Percentiles rank a stretch among this genome's conserved stretches.
Evolutionary conservation across 2,329 filamentous ascomycete genomes (phyloP).

Genomic region (Colletotrichum brevisporum): DNA sequence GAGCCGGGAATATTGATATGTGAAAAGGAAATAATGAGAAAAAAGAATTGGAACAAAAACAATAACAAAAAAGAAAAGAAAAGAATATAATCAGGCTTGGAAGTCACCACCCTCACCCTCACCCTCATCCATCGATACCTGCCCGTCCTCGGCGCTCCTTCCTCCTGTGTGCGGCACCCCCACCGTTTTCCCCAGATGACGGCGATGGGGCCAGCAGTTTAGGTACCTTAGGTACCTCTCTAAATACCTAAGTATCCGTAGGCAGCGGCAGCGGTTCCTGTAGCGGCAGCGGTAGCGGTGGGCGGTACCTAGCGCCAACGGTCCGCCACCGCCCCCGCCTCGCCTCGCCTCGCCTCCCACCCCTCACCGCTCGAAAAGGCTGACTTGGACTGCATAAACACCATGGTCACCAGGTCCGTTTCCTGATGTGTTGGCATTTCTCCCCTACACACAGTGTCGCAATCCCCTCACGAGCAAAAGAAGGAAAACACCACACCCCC

Average conservation of each 20-base stretch:
- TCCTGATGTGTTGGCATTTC: conserved; percentile 39
- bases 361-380: conserved; percentile 39
- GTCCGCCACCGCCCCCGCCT: conserved; percentile 27
- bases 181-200: conserved; percentile 34
- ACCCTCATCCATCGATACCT: not conserved
- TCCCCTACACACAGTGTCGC: conserved; percentile 31
- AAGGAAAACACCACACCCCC: too few species aligned
- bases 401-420: conserved; percentile 39
- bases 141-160: not conserved
- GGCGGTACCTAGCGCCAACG: conserved; percentile 27
- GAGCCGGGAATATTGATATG: not conserved
- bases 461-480: conserved; percentile 14
- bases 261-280: too few species aligned
- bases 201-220: not conserved
- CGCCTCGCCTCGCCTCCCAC: conserved; percentile 16
- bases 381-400: conserved; percentile 42
- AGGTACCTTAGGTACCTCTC: too few species aligned
- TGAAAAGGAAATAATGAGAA: not conserved
- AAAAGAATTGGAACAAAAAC: not conserved
- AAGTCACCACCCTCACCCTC: not conserved
- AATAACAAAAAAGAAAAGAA: not conserved
- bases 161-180: conserved; percentile 9
- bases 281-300: not conserved
- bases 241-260: too few species aligned
- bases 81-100: conserved; percentile 6